Evolutionary conservation across 441 rosid species (phyloP).

Genomic region (Gossypium gossypioides): DNA sequence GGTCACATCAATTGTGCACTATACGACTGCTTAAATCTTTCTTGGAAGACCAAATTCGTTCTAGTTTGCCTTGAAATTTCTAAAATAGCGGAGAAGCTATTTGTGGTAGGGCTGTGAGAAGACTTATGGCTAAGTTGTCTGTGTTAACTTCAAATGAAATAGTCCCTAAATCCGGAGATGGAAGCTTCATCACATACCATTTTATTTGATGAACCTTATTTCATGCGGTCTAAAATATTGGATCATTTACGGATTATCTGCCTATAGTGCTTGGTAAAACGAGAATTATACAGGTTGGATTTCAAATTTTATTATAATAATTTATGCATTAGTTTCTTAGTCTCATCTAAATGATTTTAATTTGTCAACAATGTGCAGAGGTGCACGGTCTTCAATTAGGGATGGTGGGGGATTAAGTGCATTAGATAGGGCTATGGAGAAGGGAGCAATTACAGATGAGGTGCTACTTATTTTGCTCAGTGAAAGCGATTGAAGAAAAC

Average conservation of each 20-base stretch:
- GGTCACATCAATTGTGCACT: not conserved
- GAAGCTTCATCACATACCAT: not conserved
- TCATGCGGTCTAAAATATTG: not conserved
- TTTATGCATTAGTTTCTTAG: not conserved
- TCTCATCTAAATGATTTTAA: not conserved
- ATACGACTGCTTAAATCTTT: not conserved
- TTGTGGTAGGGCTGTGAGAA: not conserved
- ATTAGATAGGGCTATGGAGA: conserved; percentile 86
- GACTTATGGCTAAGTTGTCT: not conserved
- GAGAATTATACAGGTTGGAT: not conserved
- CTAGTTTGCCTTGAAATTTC: not conserved
- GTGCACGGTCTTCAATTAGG: conserved; percentile 58
- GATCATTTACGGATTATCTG: not conserved
- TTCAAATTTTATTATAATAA: not conserved
- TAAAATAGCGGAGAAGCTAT: not conserved
- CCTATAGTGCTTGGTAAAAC: not conserved
- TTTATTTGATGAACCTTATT: not conserved
- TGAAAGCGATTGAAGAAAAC: conserved; percentile 31
- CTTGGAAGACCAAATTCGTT: not conserved
- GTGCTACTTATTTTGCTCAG: conserved; percentile 65
- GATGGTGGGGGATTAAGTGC: conserved; percentile 68
- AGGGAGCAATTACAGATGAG: conserved; percentile 83
- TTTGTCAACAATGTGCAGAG: conserved; percentile 35
- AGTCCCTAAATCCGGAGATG: not conserved
- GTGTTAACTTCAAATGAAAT: not conserved